These are phyloP conservation scores for Ophiobolus disseminans DNA, from an alignment of 2,329 filamentous ascomycete genomes.

Conservation along the genomic window DNA sequence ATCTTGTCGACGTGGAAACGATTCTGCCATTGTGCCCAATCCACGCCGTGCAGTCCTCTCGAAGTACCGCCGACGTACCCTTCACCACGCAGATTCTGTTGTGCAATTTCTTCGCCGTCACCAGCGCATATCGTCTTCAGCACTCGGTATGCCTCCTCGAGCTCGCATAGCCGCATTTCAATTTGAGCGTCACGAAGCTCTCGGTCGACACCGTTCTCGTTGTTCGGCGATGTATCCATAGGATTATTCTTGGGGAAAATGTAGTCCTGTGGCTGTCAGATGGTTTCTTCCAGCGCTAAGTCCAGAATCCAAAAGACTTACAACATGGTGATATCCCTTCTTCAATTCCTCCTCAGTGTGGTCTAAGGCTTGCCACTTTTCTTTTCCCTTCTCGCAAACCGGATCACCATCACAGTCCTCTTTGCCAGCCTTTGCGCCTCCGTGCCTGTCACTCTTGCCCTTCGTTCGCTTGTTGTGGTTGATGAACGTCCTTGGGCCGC, in stretches of 20 bases:
- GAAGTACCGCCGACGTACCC: slow-evolving; percentile 67
- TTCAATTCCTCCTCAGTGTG: slow-evolving; percentile 48
- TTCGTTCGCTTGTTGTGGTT: slow-evolving; percentile 57
- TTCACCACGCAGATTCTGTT: slow-evolving; percentile 62
- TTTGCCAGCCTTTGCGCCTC: slow-evolving; percentile 20
- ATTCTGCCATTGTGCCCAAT: slow-evolving; percentile 65
- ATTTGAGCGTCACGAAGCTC: slow-evolving; percentile 68
- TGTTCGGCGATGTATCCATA: slow-evolving; percentile 59
- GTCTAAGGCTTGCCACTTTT: slow-evolving; percentile 41
- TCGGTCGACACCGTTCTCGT: slow-evolving; percentile 65
- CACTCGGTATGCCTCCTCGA: slow-evolving; percentile 67
- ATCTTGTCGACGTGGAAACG: slow-evolving; percentile 64
- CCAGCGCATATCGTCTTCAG: slow-evolving; percentile 64
- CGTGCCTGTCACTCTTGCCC: slow-evolving; percentile 19
- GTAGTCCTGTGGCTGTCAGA: slow-evolving; percentile 56
- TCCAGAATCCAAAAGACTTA: slow-evolving; percentile 15
- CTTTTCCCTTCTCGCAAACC: slow-evolving; percentile 27
- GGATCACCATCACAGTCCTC: slow-evolving; percentile 10
- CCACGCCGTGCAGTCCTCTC: slow-evolving; percentile 62
- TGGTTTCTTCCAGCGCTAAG: too few relatives aligned
- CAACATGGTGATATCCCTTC: slow-evolving; percentile 58
- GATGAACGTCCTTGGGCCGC: slow-evolving; percentile 66
- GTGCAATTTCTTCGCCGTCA: slow-evolving; percentile 59
- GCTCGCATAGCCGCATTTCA: slow-evolving; percentile 67
- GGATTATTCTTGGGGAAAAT: slow-evolving; percentile 65